These are phyloP conservation scores for Epichloe glyceriae DNA, from an alignment of 2,329 filamentous ascomycete genomes.

Conservation along the genomic window DNA sequence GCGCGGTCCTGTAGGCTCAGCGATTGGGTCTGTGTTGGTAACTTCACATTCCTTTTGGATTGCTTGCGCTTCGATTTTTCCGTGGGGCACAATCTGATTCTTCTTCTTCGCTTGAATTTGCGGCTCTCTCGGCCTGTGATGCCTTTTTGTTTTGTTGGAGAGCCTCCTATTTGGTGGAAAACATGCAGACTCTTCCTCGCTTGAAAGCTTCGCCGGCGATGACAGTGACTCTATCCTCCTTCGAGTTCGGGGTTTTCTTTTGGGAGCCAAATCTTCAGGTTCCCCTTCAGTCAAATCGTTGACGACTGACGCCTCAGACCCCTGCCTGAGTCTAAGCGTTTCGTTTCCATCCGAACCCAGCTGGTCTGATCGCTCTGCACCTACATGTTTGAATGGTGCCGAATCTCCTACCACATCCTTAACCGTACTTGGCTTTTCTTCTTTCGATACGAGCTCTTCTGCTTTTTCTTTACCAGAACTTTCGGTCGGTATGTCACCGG, in stretches of 20 bases:
- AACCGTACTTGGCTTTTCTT: not conserved
- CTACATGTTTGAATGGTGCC: not conserved
- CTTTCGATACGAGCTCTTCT: not conserved
- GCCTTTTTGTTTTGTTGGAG: not conserved
- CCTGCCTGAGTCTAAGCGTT: not conserved
- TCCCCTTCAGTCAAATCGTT: not conserved
- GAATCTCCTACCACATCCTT: not conserved
- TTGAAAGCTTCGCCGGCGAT: not conserved
- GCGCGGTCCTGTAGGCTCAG: slow-evolving; percentile 17
- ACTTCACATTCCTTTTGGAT: not conserved
- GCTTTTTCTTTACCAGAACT: not conserved
- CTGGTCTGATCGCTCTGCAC: not conserved
- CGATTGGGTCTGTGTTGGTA: not conserved
- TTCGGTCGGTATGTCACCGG: not conserved
- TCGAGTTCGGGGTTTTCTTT: not conserved
- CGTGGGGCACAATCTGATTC: not conserved
- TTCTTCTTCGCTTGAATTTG: not conserved
- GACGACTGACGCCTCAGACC: not conserved
- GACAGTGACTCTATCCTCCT: not conserved
- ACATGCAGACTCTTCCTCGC: not conserved
- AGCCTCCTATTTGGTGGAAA: not conserved
- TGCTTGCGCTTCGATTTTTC: not conserved
- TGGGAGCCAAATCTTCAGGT: not conserved
- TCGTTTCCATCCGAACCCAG: not conserved
- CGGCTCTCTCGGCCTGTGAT: not conserved